A percentile compares a stretch with the other conserved stretches of the same genome.
Conservation (phyloP, 352 stramenopile genomes). For the Phytopythium boreale region DNA sequence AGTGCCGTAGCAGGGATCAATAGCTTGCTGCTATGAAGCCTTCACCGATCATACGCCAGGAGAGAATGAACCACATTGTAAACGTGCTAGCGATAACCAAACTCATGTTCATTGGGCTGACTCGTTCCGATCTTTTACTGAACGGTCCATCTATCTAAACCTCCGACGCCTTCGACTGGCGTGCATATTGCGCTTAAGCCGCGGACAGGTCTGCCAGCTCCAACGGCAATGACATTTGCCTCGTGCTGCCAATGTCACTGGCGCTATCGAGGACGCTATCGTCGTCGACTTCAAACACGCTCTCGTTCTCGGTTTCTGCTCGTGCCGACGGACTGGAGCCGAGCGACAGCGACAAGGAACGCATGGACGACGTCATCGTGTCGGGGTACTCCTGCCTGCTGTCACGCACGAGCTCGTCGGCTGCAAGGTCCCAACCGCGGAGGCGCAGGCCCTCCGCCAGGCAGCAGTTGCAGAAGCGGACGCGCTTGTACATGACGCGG, state of each 20-base stretch:
- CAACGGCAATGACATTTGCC: neutral
- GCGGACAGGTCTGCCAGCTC: neutral
- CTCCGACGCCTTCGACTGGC: too few relatives aligned
- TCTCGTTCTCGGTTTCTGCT: constrained; percentile 1
- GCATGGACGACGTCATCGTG: constrained; percentile 6
- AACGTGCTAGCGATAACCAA: too few relatives aligned
- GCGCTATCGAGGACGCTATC: neutral
- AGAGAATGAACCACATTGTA: too few relatives aligned
- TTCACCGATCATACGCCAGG: too few relatives aligned
- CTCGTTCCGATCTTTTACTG: neutral
- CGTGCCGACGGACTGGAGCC: neutral
- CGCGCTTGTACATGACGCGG: constrained; percentile 14
- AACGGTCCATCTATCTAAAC: neutral
- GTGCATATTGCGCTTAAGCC: too few relatives aligned
- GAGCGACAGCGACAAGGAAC: constrained; percentile 1
- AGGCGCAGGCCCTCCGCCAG: constrained; percentile 8
- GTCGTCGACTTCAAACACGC: neutral
- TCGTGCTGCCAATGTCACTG: neutral
- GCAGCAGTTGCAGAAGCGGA: constrained; percentile 17
- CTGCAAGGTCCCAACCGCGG: constrained; percentile 13
- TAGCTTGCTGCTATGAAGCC: too few relatives aligned
- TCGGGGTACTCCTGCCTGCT: constrained; percentile 9
- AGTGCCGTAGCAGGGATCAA: too few relatives aligned
- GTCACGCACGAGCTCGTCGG: constrained; percentile 15
- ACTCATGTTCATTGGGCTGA: neutral